These are phyloP conservation scores for Russula sp. DNA, from an alignment of 768 basidiomycete genomes.

Conservation along the genomic window DNA sequence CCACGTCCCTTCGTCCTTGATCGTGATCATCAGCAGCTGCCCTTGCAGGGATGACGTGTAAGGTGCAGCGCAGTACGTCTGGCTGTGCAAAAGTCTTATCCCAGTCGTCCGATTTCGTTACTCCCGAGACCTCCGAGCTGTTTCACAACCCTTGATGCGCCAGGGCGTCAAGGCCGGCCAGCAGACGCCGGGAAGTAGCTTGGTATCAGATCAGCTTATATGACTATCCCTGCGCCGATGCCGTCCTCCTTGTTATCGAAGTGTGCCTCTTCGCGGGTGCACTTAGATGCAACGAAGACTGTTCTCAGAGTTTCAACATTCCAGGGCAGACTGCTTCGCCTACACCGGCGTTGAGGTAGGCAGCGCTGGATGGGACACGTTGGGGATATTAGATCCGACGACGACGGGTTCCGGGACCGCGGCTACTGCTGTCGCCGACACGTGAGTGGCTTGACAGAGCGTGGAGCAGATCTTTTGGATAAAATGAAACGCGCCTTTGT, in stretches of 20 bases:
- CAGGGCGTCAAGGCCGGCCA: constrained; percentile 20
- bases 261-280: background rate
- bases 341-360: background rate
- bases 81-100: constrained; percentile 30
- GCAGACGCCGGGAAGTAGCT: constrained; percentile 28
- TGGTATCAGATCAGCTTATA: constrained; percentile 27
- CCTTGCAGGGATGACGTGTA: too few relatives aligned
- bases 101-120: constrained; percentile 40
- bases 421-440: background rate
- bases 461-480: constrained; percentile 16
- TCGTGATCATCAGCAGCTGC: too few relatives aligned
- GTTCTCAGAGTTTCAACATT: constrained; percentile 41
- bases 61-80: background rate
- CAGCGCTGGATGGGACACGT: constrained; percentile 22
- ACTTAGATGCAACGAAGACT: constrained; percentile 34
- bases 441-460: constrained; percentile 16
- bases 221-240: constrained; percentile 19
- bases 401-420: background rate
- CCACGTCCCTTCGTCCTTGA: too few relatives aligned
- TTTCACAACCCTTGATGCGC: constrained; percentile 23
- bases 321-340: background rate
- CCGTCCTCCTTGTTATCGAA: constrained; percentile 26
- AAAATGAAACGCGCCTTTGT: background rate
- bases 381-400: constrained; percentile 4
- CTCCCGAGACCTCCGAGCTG: background rate